Evolutionary conservation across 192 early-diverging fungal species (phyloP), one percentile per base, ranked within the genome.

Genomic region (Mortierella alpina): DNA sequence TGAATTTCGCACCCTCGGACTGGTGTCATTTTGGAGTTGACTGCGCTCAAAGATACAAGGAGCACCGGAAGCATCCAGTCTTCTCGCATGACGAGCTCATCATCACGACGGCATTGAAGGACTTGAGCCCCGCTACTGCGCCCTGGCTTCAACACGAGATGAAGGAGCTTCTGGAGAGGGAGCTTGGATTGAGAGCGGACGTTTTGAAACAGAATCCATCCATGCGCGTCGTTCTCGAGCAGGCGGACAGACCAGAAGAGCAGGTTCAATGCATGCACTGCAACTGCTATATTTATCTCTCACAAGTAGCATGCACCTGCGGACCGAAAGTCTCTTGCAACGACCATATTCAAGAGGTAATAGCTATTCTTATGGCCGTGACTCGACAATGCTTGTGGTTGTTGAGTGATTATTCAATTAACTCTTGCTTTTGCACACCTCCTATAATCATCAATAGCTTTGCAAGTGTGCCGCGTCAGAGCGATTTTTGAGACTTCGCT

Each of bases 71-170:
- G 42, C 90, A 90, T 57, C 97, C 96, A 4, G 95, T 96, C 1
- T 99, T 98, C 75, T 96, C 94, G 14, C 97, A 99, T 87, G 97
- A 99, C 56, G 95, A 97, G 78, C 85, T 99, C 56, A 68, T 95
- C n/a, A 68, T 93, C 51, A 90, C 86, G 44, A 89, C 91, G 1
- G 86, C 82, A 6, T 82, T 85, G 15, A 72, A 84, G 44, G 82
- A 85, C 64, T 61, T 72, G 42, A 54, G 45, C 60, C 41, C n/a
- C 14, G 54, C 77, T 50, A 78, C 68, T 12, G 82, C 89, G 53
- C 76, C 84, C 71, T 74, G 86, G 88, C 68, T 91, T 11, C 79
- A 72, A 66, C 47, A 64, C 63, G 90, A 73, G 47, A 80, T 84
- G 57, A 65, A 52, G 5, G 88, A 89, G 20, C 82, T 94, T 79